Percentiles rank a stretch among this genome's conserved stretches.
Evolutionary conservation across 805 yeast genomes (phyloP).

Genomic region (Monosporozyma aerobia): DNA sequence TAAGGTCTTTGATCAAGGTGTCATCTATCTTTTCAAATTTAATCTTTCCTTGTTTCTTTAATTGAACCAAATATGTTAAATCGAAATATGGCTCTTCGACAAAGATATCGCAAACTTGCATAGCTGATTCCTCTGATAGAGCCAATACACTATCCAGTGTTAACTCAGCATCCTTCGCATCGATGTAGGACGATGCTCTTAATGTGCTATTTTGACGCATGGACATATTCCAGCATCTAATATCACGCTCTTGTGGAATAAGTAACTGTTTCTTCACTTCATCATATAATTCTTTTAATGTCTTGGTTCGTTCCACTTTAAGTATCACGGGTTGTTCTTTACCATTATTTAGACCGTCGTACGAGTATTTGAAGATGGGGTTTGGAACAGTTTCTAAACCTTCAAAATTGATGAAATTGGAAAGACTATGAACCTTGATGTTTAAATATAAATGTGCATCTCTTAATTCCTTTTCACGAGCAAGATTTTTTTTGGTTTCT

Average conservation of each 20-base stretch:
- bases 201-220: conserved; percentile 63
- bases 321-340: conserved; percentile 39
- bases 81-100: conserved; percentile 48
- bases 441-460: conserved; percentile 61
- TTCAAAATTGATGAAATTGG: conserved; percentile 47
- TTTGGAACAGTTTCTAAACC: conserved; percentile 65
- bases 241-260: conserved; percentile 27
- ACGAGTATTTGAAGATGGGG: conserved; percentile 37
- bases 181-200: conserved; percentile 45
- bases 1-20: conserved; percentile 16
- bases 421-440: conserved; percentile 46
- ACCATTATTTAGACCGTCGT: conserved; percentile 39
- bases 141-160: conserved; percentile 44
- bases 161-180: conserved; percentile 20
- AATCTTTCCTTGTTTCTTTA: conserved; percentile 11
- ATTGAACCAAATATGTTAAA: conserved; percentile 11
- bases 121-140: conserved; percentile 7
- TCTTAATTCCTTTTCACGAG: conserved; percentile 48
- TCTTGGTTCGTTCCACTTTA: conserved; percentile 48
- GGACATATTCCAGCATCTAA: conserved; percentile 57
- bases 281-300: conserved; percentile 42
- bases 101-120: conserved; percentile 48
- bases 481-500: conserved; percentile 51
- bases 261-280: conserved; percentile 40
- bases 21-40: conserved; percentile 10